phyloP scores from a whole-genome alignment of 495 filamentous ascomycete genomes.

The Friedmanniomyces simplex region DNA sequence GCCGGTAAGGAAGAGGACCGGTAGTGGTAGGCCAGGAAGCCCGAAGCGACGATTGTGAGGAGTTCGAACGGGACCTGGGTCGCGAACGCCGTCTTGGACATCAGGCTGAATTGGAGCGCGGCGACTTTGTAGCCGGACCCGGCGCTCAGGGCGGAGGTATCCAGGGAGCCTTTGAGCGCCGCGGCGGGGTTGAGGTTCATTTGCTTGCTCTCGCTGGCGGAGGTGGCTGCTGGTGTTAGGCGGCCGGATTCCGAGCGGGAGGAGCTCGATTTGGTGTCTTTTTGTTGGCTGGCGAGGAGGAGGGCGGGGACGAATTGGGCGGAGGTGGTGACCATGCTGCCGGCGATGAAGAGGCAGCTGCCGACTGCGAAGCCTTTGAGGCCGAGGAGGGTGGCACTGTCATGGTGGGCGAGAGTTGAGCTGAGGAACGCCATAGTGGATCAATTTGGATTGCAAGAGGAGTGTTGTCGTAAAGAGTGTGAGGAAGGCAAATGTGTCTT shows the following conservation, averaged over 20 bases:
- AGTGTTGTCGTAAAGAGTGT: background rate
- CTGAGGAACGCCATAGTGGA: constrained; percentile 6
- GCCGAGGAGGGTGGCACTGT: constrained; percentile 8
- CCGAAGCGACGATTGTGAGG: constrained; percentile 11
- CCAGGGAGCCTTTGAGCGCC: background rate
- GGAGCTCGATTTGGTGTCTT: background rate
- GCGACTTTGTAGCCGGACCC: constrained; percentile 11
- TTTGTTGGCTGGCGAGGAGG: constrained; percentile 9
- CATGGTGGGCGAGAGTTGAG: constrained; percentile 1
- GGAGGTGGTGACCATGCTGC: constrained; percentile 17
- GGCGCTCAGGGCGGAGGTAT: background rate
- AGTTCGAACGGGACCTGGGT: constrained; percentile 17
- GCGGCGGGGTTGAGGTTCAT: constrained; percentile 7
- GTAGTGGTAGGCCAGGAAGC: constrained; percentile 17
- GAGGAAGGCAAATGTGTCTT: background rate
- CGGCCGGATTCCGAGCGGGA: constrained; percentile 10
- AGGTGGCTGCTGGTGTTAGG: constrained; percentile 12
- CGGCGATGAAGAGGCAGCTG: constrained; percentile 17
- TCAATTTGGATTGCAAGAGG: background rate
- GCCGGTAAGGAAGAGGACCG: background rate
- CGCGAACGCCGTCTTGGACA: constrained; percentile 14
- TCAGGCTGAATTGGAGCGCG: constrained; percentile 12
- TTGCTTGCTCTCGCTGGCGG: constrained; percentile 3
- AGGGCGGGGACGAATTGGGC: constrained; percentile 12
- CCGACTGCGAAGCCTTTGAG: constrained; percentile 10